Base-by-base conservation (phyloP, 1,284 basidiomycete genomes). In the Irpex sp. region DNA sequence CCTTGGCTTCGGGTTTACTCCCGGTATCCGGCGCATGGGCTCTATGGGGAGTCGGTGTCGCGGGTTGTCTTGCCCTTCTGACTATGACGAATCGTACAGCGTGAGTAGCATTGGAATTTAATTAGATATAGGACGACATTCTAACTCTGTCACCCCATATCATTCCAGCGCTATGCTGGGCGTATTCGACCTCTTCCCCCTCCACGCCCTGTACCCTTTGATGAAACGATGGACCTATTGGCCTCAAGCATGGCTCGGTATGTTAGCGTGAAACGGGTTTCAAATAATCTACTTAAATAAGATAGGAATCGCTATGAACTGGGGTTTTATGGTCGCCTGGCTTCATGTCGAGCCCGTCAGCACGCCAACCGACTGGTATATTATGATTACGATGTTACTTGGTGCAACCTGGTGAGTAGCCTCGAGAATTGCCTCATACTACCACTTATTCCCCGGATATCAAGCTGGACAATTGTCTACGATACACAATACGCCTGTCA, bases 191-290 rank as follows among this genome's bases (percentile, higher is more conserved):
- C 11, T 62, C 3, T 62, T 62, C 40, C 54, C 60, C 15, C 21
- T 62, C 6, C 54, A 62, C 31, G 44, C 21, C 5, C 17, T 57
- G 40, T 85, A 85, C 70, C 83, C 83, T 4, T 74, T 84, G 7
- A 71, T 85, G 59, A 85, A 85, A 67, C 76, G 83, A 5, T 71
- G 80, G 34, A 85, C 93, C 0, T 84, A 94, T 73, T 94, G 92
- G 86, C 92, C 93, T 5, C 93, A 94, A 73, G 82, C 91, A 11
- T 88, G 89, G 73, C 82, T 93, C 0, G 91, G 83, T 47, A 47
- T n/a, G 44, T 47, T 47, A 3, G 11, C 3, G 11, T 5, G 3
- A 11, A 47, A 11, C 44, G 5, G n/a, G 2, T 47, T 13, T 47
- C n/a, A 2, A 11, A 3, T 3, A 34, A 34, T n/a, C 44, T 47